Conservation (phyloP, 495 filamentous ascomycete species). For the Baudoinia panamericana region DNA sequence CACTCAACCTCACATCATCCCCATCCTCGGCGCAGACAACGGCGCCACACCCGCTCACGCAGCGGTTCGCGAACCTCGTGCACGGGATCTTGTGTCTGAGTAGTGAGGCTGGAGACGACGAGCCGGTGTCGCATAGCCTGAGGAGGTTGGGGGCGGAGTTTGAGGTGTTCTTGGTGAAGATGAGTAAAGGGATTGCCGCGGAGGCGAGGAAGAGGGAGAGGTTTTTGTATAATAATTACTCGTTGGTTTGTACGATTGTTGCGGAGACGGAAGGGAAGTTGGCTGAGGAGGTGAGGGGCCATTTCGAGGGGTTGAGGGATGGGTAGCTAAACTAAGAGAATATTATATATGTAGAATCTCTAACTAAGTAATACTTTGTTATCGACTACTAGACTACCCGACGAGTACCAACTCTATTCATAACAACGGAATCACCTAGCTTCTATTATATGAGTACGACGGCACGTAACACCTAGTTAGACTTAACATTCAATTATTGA, state of each 20-base stretch:
- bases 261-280: conserved; percentile 69
- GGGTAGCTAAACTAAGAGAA: too few species aligned
- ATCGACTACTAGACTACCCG: too few species aligned
- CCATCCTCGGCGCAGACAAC: conserved; percentile 54
- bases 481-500: too few species aligned
- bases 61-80: conserved; percentile 80
- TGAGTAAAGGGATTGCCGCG: conserved; percentile 38
- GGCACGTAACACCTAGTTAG: too few species aligned
- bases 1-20: conserved; percentile 45
- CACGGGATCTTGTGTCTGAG: conserved; percentile 73
- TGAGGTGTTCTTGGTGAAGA: conserved; percentile 23
- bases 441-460: too few species aligned
- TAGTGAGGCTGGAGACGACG: conserved; percentile 79
- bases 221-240: conserved; percentile 91
- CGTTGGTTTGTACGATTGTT: conserved; percentile 79
- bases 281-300: conserved; percentile 56
- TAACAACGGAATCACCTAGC: too few species aligned
- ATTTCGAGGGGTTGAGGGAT: conserved; percentile 49
- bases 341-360: too few species aligned
- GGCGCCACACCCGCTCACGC: conserved; percentile 81
- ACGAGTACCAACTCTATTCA: too few species aligned
- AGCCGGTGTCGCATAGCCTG: conserved; percentile 74
- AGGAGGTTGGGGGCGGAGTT: conserved; percentile 45
- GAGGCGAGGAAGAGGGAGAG: conserved; percentile 70
- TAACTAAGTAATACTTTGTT: too few species aligned